phyloP scores from a whole-genome alignment of 768 basidiomycete genomes.

The Macrolepiota albuminosa region DNA sequence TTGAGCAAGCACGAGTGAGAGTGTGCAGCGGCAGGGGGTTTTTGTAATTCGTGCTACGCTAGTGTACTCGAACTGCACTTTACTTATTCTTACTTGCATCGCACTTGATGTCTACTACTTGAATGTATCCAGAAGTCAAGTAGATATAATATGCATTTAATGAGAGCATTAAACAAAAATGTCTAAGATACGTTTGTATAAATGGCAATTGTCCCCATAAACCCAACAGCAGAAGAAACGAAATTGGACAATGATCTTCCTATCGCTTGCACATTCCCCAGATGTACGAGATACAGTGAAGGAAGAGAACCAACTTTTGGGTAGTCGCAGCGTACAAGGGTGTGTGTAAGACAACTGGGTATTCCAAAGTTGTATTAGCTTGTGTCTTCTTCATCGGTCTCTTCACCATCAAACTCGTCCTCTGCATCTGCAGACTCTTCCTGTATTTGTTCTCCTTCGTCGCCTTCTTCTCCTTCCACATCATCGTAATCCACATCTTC shows the following conservation, averaged over 20 bases:
- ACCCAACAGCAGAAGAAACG: not conserved
- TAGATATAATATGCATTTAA: not conserved
- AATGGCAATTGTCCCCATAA: not conserved
- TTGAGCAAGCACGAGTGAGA: constrained; percentile 50
- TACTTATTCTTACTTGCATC: not conserved
- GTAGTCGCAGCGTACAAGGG: not conserved
- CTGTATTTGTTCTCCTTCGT: constrained; percentile 20
- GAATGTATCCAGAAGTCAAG: not conserved
- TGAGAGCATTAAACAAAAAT: not conserved
- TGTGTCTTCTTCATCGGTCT: constrained; percentile 4
- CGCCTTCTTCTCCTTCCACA: constrained; percentile 10
- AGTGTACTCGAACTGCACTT: not conserved
- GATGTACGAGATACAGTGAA: not conserved
- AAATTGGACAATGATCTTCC: not conserved
- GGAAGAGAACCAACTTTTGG: not conserved
- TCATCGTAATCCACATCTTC: constrained; percentile 23
- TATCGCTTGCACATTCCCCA: not conserved
- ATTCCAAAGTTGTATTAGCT: not conserved
- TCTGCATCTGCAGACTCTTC: constrained; percentile 14
- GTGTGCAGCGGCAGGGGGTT: constrained; percentile 19
- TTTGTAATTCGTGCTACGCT: not conserved
- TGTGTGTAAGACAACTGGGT: not conserved
- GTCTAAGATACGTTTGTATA: too few relatives aligned
- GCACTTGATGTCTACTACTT: not conserved
- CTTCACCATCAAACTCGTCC: constrained; percentile 4